Evolutionary conservation across 805 yeast genomes (phyloP), one percentile per base, ranked within the genome.

Genomic region (Suhomyces faveliae): DNA sequence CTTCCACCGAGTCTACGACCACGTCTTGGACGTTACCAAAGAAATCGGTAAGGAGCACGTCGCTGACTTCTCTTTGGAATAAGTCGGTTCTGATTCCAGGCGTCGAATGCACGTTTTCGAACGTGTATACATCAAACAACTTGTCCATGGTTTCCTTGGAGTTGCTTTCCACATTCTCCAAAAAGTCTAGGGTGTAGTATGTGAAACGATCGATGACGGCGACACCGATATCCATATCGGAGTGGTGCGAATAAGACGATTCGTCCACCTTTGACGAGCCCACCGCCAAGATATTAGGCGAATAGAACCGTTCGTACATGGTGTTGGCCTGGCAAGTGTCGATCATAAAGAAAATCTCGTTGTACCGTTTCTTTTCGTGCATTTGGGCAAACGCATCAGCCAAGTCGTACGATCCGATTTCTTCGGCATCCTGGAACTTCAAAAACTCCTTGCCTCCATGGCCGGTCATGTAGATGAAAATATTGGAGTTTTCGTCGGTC

Each of bases 311-410:
- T 48, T 95, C 85, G 69, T 87, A 94, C 99, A 94, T 92, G 12
- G 99, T 89, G 68, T 92, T 94, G 21, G 99, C 99, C 73, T 94
- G 99, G 63, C 99, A 94, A 0, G 99, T 94, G 66, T 94, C 99
- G 54, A 94, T 87, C 98, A 94, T 94, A 69, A 94, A 94, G 62
- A 94, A 83, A 27, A 94, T 87, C 71, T 94, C 98, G 58, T 91
- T 90, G 72, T 94, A 94, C 47, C 99, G 77, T 57, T 87, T 87
- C 79, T 91, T 91, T 64, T 92, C 96, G 71, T 89, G 82, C 99
- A 94, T 94, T 64, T 94, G 97, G 45, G 82, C 95, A 70, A 94
- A 89, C 2, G 98, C 98, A 68, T 94, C 96, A 1, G 99, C 98
- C 51, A 94, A 79, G 67, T 94, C 99, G 70, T 89, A 85, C 8